Evolutionary conservation across 192 early-diverging fungal species (phyloP).

Genomic region (Dissophora ornata): DNA sequence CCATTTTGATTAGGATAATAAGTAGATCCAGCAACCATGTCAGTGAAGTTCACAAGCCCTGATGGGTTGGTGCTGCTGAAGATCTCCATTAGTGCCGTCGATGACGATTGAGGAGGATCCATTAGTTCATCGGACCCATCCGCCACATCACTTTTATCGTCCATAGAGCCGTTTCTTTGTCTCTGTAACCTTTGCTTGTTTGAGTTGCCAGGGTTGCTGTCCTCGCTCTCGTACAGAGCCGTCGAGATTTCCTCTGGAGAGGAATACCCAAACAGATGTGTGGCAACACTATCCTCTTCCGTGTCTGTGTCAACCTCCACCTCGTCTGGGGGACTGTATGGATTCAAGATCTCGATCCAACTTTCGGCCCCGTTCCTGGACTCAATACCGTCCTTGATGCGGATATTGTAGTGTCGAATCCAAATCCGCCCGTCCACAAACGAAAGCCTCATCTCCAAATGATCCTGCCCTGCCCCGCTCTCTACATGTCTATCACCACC

Average conservation of each 20-base stretch:
- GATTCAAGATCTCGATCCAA: constrained; percentile 36
- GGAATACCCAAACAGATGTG: constrained; percentile 2
- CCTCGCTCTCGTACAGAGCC: not conserved
- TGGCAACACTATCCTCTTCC: constrained; percentile 1
- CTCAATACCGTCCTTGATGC: constrained; percentile 38
- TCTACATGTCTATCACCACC: not conserved
- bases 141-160: not conserved
- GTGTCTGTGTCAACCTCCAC: constrained; percentile 4
- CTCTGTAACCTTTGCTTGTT: not conserved
- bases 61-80: constrained; percentile 29
- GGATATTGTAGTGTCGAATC: constrained; percentile 46
- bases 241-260: constrained; percentile 2
- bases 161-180: not conserved
- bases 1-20: constrained; percentile 3
- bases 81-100: constrained; percentile 32
- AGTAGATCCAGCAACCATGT: not conserved
- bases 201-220: not conserved
- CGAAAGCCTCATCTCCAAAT: constrained; percentile 42
- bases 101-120: constrained; percentile 26
- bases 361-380: constrained; percentile 42
- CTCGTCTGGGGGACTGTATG: constrained; percentile 2
- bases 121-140: not conserved
- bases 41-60: constrained; percentile 1
- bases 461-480: constrained; percentile 22
- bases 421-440: constrained; percentile 27